Conservation (phyloP, 2,329 filamentous ascomycete genomes). For the Claviceps paspali region DNA sequence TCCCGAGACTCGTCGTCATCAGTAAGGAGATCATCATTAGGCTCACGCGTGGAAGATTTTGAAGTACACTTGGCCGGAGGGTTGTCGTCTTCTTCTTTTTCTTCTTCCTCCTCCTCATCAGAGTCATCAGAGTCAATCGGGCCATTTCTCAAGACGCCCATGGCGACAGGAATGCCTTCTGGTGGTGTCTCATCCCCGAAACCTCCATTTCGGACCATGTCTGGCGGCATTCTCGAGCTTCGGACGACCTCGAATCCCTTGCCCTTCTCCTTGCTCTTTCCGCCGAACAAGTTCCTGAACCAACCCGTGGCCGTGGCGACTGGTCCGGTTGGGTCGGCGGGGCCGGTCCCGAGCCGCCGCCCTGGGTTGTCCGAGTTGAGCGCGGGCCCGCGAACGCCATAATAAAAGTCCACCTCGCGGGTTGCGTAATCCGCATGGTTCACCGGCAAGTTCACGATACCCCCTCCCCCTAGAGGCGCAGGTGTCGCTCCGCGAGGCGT, state of each 20-base stretch:
- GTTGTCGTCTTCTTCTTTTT: conserved; percentile 21
- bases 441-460: conserved; percentile 24
- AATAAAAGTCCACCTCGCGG: conserved; percentile 93
- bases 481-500: conserved; percentile 29
- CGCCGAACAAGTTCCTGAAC: conserved; percentile 65
- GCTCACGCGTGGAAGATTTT: conserved; percentile 12
- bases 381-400: conserved; percentile 78
- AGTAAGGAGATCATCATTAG: conserved; percentile 27
- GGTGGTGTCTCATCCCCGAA: conserved; percentile 52
- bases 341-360: conserved; percentile 79
- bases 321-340: conserved; percentile 83
- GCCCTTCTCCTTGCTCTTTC: conserved; percentile 82
- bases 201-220: conserved; percentile 38
- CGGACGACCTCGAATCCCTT: conserved; percentile 96
- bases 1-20: conserved; percentile 30
- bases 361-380: conserved; percentile 68
- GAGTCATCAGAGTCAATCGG: conserved; percentile 52
- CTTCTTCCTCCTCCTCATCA: conserved; percentile 16
- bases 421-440: conserved; percentile 76
- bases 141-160: conserved; percentile 41
- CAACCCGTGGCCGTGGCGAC: conserved; percentile 81
- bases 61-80: conserved; percentile 12
- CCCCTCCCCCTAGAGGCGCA: conserved; percentile 20
- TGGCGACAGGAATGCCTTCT: conserved; percentile 50
- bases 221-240: conserved; percentile 71